These are phyloP conservation scores for Dendrobium catenatum DNA, from an alignment of 106 monocot genomes.

Conservation along the genomic window DNA sequence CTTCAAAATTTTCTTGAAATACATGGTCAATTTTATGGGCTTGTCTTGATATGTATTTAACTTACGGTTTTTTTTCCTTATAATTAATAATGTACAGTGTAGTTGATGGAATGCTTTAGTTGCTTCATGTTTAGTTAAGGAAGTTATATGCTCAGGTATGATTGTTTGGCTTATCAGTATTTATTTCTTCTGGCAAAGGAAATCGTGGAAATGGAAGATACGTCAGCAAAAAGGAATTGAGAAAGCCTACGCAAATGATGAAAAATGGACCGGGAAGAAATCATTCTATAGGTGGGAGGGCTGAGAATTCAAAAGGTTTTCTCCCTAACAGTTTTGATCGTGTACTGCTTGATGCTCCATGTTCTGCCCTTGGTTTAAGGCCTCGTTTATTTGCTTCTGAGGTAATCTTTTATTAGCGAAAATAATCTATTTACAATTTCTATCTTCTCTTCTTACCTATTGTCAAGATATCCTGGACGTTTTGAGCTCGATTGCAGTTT, in stretches of 20 bases:
- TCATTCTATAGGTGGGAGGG: slow-evolving; percentile 46
- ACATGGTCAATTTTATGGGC: not conserved
- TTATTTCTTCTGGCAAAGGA: slow-evolving; percentile 21
- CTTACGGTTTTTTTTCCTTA: not conserved
- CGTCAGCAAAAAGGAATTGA: slow-evolving; percentile 29
- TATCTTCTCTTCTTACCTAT: not conserved
- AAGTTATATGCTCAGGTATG: not conserved
- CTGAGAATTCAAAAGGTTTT: slow-evolving; percentile 70
- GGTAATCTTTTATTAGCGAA: slow-evolving; percentile 28
- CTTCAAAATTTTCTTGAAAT: not conserved
- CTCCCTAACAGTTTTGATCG: slow-evolving; percentile 80
- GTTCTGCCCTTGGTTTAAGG: slow-evolving; percentile 94
- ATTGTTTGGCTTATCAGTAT: not conserved
- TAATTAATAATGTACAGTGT: not conserved
- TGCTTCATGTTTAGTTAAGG: not conserved
- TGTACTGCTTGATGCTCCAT: slow-evolving; percentile 94
- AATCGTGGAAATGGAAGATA: slow-evolving; percentile 16
- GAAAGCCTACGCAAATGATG: slow-evolving; percentile 27
- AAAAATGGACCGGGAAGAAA: slow-evolving; percentile 90
- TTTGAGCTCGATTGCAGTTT: not conserved
- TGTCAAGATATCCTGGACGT: not conserved
- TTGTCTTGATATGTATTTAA: not conserved
- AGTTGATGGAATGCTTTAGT: not conserved
- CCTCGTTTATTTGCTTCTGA: slow-evolving; percentile 91
- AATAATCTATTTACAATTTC: not conserved